Conservation (phyloP, 495 filamentous ascomycete species). For the Jackrogersella multiformis region DNA sequence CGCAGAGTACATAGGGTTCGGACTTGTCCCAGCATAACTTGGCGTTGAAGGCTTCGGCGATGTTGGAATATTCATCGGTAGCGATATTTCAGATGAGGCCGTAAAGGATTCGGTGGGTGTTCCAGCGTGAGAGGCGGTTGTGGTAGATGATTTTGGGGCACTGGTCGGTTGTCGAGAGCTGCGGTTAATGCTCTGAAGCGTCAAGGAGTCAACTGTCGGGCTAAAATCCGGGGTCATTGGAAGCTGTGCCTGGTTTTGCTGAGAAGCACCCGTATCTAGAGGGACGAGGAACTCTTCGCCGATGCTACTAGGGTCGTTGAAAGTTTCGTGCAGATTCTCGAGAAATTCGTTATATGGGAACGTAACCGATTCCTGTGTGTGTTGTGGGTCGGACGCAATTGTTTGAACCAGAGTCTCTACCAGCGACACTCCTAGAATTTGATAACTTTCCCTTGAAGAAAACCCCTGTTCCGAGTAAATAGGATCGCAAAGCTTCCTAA, state of each 20-base stretch:
- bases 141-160: constrained; percentile 22
- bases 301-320: constrained; percentile 5
- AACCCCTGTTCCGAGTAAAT: constrained; percentile 51
- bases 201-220: constrained; percentile 8
- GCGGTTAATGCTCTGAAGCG: constrained; percentile 18
- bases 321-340: constrained; percentile 23
- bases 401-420: constrained; percentile 46
- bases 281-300: constrained; percentile 8
- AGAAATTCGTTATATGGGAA: constrained; percentile 35
- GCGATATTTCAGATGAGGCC: constrained; percentile 26
- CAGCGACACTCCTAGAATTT: constrained; percentile 49
- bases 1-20: constrained; percentile 26
- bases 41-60: constrained; percentile 32
- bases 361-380: constrained; percentile 14
- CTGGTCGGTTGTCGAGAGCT: constrained; percentile 11
- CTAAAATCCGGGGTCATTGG: constrained; percentile 7
- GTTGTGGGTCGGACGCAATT: constrained; percentile 30
- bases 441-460: constrained; percentile 48
- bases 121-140: constrained; percentile 32
- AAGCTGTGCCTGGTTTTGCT: constrained; percentile 22
- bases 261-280: constrained; percentile 13
- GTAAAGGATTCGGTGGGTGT: constrained; percentile 33
- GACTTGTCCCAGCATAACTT: constrained; percentile 8
- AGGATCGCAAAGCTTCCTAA: constrained; percentile 49
- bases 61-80: constrained; percentile 9